These are phyloP conservation scores for Acidomyces sp. DNA, from an alignment of 495 filamentous ascomycete species.

Conservation along the genomic window DNA sequence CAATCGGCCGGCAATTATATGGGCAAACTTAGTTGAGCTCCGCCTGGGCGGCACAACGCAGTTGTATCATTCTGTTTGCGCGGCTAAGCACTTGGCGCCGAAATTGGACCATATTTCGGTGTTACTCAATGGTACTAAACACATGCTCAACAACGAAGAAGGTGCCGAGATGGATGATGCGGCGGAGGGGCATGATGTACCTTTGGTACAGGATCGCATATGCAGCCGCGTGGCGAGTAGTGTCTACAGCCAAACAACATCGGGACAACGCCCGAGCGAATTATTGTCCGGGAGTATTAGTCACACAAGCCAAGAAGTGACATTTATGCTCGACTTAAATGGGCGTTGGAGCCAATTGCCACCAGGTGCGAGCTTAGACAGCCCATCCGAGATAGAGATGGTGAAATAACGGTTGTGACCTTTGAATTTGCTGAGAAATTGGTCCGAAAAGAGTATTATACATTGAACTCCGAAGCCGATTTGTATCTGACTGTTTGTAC, in stretches of 20 bases:
- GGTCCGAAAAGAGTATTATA: too few species aligned
- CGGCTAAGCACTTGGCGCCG: background rate
- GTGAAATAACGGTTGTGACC: background rate
- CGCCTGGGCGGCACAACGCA: slow-evolving; percentile 9
- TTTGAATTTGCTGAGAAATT: background rate
- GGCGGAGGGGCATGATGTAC: background rate
- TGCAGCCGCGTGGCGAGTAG: background rate
- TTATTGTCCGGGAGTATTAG: background rate
- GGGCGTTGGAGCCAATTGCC: background rate
- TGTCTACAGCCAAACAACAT: slow-evolving; percentile 10
- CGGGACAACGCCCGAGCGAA: background rate
- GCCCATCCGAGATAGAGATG: background rate
- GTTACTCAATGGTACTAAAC: background rate
- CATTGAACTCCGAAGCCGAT: too few species aligned
- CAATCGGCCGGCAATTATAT: slow-evolving; percentile 6
- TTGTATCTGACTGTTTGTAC: too few species aligned
- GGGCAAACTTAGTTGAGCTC: slow-evolving; percentile 7
- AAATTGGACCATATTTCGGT: background rate
- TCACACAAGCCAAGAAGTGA: slow-evolving; percentile 2
- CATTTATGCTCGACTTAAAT: slow-evolving; percentile 6
- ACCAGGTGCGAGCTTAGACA: background rate
- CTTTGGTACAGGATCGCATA: background rate
- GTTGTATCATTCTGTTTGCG: slow-evolving; percentile 1
- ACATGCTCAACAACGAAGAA: background rate
- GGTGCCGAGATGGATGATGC: slow-evolving; percentile 2